Conservation (phyloP, 345 rosid species). For the Sonneratia caseolaris region DNA sequence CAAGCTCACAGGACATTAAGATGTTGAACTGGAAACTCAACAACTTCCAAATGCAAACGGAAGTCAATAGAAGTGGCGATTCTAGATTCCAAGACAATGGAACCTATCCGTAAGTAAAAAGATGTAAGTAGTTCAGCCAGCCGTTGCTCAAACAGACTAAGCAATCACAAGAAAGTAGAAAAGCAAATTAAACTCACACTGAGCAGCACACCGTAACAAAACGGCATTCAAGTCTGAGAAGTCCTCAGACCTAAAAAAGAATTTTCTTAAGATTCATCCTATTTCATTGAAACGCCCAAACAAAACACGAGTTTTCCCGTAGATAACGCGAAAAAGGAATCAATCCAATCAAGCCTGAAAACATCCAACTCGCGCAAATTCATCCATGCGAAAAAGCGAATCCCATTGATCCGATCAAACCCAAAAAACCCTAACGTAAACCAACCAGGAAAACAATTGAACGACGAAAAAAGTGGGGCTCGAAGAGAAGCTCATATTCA, state of each 20-base stretch:
- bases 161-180: neutral
- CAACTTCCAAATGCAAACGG: neutral
- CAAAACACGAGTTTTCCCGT: neutral
- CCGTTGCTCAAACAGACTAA: neutral
- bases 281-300: neutral
- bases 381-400: neutral
- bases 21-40: neutral
- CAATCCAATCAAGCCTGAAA: neutral
- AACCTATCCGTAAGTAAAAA: neutral
- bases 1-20: constrained; percentile 36
- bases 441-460: neutral
- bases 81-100: neutral
- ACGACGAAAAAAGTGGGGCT: neutral
- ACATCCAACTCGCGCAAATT: neutral
- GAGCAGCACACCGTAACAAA: neutral
- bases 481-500: neutral
- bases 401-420: neutral
- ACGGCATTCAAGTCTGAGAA: neutral
- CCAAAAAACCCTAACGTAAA: neutral
- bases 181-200: neutral
- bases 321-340: neutral
- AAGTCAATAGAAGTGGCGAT: neutral
- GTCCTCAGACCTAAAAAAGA: neutral
- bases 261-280: neutral
- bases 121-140: neutral